Conservation (phyloP, 352 stramenopile genomes). For the Phytophthora lateralis region DNA sequence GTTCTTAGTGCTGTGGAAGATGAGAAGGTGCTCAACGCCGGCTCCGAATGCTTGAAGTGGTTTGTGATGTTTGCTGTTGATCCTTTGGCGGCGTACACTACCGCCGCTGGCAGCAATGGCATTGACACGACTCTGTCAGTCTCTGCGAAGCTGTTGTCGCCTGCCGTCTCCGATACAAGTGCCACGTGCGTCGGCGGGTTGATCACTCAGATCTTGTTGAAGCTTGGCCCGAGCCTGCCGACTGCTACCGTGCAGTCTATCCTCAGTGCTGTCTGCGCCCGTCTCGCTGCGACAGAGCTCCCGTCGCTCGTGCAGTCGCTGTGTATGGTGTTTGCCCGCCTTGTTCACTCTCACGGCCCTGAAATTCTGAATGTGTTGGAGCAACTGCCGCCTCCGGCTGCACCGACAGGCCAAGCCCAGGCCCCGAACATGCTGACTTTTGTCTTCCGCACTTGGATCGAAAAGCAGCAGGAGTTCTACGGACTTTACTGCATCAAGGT, state of each 20-base stretch:
- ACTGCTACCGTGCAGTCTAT: conserved; percentile 76
- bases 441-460: conserved; percentile 83
- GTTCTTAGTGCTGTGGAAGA: conserved; percentile 70
- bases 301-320: conserved; percentile 81
- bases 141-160: conserved; percentile 73
- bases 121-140: conserved; percentile 76
- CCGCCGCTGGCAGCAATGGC: conserved; percentile 43
- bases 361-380: conserved; percentile 78
- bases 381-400: conserved; percentile 54
- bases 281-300: conserved; percentile 69
- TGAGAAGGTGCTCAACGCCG: conserved; percentile 76
- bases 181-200: conserved; percentile 76
- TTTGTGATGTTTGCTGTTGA: conserved; percentile 81
- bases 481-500: conserved; percentile 86
- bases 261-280: conserved; percentile 66
- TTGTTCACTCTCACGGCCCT: conserved; percentile 73
- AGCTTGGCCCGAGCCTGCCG: conserved; percentile 62
- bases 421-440: conserved; percentile 73
- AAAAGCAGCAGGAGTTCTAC: conserved; percentile 87
- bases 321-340: conserved; percentile 82
- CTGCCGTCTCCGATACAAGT: conserved; percentile 67
- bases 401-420: conserved; percentile 17
- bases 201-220: conserved; percentile 83
- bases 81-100: conserved; percentile 55
- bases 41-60: conserved; percentile 85